Evolutionary conservation across 305 asterid species (phyloP).

Genomic region (Fraxinus albicans): DNA sequence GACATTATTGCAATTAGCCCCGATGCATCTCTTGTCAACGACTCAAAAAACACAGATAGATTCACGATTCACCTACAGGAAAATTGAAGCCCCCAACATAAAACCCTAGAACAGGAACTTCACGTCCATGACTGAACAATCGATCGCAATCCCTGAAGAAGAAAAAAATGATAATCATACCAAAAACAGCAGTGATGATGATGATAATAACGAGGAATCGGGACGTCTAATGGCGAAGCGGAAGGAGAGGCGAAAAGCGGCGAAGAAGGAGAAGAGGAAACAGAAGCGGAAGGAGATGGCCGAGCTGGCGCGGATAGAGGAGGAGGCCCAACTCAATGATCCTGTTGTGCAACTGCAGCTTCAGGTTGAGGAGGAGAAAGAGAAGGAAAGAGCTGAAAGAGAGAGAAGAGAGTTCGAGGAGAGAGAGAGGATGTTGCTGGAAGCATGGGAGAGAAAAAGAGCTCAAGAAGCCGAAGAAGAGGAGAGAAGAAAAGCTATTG

Average conservation of each 20-base stretch:
- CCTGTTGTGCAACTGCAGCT: slow-evolving; percentile 70
- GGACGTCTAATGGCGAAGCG: slow-evolving; percentile 37
- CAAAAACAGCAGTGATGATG: neutral
- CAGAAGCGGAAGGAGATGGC: slow-evolving; percentile 80
- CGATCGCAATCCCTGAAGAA: slow-evolving; percentile 19
- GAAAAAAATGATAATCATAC: slow-evolving; percentile 9
- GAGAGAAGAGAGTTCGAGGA: slow-evolving; percentile 77
- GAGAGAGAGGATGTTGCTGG: slow-evolving; percentile 68
- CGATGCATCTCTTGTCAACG: neutral
- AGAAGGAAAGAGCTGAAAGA: slow-evolving; percentile 60
- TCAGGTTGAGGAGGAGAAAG: slow-evolving; percentile 73
- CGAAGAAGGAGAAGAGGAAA: slow-evolving; percentile 91
- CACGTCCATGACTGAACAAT: slow-evolving; percentile 18
- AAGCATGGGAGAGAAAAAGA: slow-evolving; percentile 58
- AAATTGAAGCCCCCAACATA: neutral
- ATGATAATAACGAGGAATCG: neutral
- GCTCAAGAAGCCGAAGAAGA: slow-evolving; percentile 58
- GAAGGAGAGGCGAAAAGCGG: slow-evolving; percentile 64
- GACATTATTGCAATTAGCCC: neutral
- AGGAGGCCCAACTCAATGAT: slow-evolving; percentile 69
- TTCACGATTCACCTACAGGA: neutral
- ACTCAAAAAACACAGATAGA: neutral
- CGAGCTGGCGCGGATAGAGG: slow-evolving; percentile 63
- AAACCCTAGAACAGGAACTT: neutral
- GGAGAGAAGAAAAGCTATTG: slow-evolving; percentile 49